Evolutionary conservation across 306 rosid species (phyloP).

Genomic region (Arachis stenosperma): DNA sequence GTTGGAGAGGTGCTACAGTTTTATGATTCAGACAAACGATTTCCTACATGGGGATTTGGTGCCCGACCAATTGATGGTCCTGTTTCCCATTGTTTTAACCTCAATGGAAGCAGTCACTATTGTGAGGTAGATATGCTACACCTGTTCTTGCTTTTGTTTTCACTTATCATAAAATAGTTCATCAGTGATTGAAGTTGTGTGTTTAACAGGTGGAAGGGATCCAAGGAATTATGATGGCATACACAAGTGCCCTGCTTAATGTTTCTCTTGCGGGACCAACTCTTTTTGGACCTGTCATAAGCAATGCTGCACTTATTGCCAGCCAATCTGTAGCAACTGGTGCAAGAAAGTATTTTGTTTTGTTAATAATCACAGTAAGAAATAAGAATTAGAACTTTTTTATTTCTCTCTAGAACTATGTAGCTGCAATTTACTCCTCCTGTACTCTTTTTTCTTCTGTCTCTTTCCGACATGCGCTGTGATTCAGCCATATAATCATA

Average conservation of each 20-base stretch:
- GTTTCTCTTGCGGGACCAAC: constrained; percentile 99
- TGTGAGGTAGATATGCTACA: constrained; percentile 70
- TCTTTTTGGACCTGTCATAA: constrained; percentile 96
- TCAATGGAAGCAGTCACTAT: constrained; percentile 91
- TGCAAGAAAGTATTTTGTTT: constrained; percentile 83
- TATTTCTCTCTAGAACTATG: constrained; percentile 17
- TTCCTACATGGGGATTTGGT: constrained; percentile 99
- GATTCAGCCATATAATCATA: constrained; percentile 1
- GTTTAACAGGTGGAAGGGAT: constrained; percentile 93
- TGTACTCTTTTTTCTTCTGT: not conserved
- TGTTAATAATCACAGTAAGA: constrained; percentile 95
- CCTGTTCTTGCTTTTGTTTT: constrained; percentile 41
- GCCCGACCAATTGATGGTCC: constrained; percentile 99
- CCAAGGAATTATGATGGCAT: constrained; percentile 97
- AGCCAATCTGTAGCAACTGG: constrained; percentile 86
- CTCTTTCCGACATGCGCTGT: not conserved
- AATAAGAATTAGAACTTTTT: constrained; percentile 52
- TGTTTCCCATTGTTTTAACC: constrained; percentile 96
- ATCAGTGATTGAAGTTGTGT: constrained; percentile 29
- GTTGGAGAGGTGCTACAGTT: constrained; percentile 94
- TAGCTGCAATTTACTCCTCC: not conserved
- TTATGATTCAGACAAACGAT: constrained; percentile 89
- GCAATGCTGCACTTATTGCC: constrained; percentile 86
- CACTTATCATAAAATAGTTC: constrained; percentile 33
- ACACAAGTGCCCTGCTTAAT: constrained; percentile 89